Conservation (phyloP, 306 rosid genomes). For the Cicer pinnatifidum region DNA sequence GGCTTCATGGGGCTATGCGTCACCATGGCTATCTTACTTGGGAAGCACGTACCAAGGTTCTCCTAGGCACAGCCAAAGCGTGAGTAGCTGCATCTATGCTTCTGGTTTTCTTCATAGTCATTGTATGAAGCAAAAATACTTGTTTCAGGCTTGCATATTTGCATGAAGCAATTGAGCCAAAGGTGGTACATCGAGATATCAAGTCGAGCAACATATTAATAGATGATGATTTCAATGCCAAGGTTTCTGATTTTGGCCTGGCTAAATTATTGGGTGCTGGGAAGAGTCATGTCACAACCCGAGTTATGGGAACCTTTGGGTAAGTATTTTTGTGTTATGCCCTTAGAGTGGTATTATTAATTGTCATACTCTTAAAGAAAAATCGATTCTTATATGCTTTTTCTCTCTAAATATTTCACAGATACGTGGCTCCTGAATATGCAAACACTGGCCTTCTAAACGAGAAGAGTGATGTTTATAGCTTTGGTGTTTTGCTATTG, state of each 20-base stretch:
- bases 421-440: constrained; percentile 93
- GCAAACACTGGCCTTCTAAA: constrained; percentile 90
- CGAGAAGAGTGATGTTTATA: constrained; percentile 92
- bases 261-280: constrained; percentile 95
- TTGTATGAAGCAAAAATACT: constrained; percentile 41
- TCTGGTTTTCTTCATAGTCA: constrained; percentile 31
- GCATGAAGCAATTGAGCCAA: constrained; percentile 95
- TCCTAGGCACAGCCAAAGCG: constrained; percentile 98
- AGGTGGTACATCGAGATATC: constrained; percentile 90
- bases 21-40: constrained; percentile 95
- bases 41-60: constrained; percentile 92
- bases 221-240: constrained; percentile 86
- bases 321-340: constrained; percentile 47
- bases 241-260: constrained; percentile 95
- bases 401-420: constrained; percentile 43
- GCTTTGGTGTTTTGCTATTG: constrained; percentile 86
- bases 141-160: constrained; percentile 82
- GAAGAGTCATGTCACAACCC: constrained; percentile 86
- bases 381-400: constrained; percentile 15
- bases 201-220: constrained; percentile 94
- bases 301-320: constrained; percentile 99
- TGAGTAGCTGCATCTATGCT: constrained; percentile 51
- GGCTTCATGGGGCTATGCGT: constrained; percentile 98
- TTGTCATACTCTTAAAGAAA: constrained; percentile 25
- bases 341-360: not conserved